phyloP scores from a whole-genome alignment of 1,284 basidiomycete genomes.

The Wallemia hederae region DNA sequence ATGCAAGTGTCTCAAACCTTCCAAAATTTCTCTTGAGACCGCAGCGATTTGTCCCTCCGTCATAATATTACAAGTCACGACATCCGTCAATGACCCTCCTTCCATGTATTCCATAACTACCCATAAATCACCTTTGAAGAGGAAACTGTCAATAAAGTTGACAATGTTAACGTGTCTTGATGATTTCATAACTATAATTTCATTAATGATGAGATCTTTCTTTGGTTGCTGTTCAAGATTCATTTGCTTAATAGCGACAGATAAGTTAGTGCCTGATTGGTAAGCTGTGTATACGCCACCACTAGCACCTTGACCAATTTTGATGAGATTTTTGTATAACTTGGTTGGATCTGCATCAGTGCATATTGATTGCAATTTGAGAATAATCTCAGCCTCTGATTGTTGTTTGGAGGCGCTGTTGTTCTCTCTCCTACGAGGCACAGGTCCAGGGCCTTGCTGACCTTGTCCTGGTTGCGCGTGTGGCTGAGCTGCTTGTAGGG shows the following conservation, averaged over 20 bases:
- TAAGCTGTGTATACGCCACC: constrained; percentile 97
- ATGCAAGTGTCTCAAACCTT: constrained; percentile 75
- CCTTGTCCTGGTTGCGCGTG: not conserved
- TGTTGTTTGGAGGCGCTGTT: constrained; percentile 34
- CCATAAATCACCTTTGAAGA: constrained; percentile 94
- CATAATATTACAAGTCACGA: constrained; percentile 91
- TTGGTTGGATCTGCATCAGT: constrained; percentile 89
- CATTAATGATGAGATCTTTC: constrained; percentile 98
- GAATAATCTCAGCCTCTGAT: constrained; percentile 68
- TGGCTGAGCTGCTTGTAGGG: constrained; percentile 2
- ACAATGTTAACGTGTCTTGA: constrained; percentile 92
- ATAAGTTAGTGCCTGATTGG: constrained; percentile 70
- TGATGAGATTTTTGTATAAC: constrained; percentile 68
- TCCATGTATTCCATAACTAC: constrained; percentile 99
- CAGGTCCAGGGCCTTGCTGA: constrained; percentile 19
- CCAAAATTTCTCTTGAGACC: constrained; percentile 61
- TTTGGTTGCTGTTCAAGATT: constrained; percentile 98
- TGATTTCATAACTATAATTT: constrained; percentile 94
- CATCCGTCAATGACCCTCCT: constrained; percentile 62
- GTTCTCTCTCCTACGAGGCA: constrained; percentile 58
- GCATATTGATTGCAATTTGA: constrained; percentile 71
- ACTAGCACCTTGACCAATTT: constrained; percentile 93
- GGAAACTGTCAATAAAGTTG: constrained; percentile 95
- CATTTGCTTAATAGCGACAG: constrained; percentile 99
- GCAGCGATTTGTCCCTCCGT: constrained; percentile 76